Evolutionary conservation across 371 early-diverging fungal genomes (phyloP).

Genomic region (Rhizopus microsporus): DNA sequence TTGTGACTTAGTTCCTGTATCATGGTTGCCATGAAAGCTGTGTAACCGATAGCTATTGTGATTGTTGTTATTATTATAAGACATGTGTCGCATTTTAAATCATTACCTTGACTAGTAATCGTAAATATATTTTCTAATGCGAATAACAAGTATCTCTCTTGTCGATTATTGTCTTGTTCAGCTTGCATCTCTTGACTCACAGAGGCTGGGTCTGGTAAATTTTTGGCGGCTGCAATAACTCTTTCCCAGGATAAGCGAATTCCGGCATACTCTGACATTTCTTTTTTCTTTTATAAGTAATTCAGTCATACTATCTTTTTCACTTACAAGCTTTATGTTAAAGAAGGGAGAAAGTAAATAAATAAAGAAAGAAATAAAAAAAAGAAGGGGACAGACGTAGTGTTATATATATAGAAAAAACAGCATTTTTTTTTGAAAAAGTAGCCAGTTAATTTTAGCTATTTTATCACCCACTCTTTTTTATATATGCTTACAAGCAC

Average conservation of each 20-base stretch:
- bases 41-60: constrained; percentile 32
- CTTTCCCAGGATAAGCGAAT: constrained; percentile 13
- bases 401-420: too few relatives aligned
- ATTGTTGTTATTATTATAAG: not conserved
- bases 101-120: constrained; percentile 18
- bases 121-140: constrained; percentile 19
- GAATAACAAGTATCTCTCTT: constrained; percentile 6
- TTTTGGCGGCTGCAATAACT: constrained; percentile 14
- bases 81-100: not conserved
- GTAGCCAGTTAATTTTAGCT: too few relatives aligned
- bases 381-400: not conserved
- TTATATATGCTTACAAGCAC: too few relatives aligned
- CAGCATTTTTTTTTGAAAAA: too few relatives aligned
- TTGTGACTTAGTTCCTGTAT: constrained; percentile 26
- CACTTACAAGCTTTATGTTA: not conserved
- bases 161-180: not conserved
- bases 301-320: not conserved
- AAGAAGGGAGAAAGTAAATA: too few relatives aligned
- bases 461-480: too few relatives aligned
- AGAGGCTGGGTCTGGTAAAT: constrained; percentile 10
- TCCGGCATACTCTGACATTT: constrained; percentile 9
- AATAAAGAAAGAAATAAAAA: too few relatives aligned
- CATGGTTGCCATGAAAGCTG: constrained; percentile 37
- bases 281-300: not conserved
- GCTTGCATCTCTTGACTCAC: not conserved